Percentiles rank a stretch among this genome's conserved stretches.
Evolutionary conservation across 2,329 filamentous ascomycete genomes (phyloP).

Genomic region (Lachnellula suecica): DNA sequence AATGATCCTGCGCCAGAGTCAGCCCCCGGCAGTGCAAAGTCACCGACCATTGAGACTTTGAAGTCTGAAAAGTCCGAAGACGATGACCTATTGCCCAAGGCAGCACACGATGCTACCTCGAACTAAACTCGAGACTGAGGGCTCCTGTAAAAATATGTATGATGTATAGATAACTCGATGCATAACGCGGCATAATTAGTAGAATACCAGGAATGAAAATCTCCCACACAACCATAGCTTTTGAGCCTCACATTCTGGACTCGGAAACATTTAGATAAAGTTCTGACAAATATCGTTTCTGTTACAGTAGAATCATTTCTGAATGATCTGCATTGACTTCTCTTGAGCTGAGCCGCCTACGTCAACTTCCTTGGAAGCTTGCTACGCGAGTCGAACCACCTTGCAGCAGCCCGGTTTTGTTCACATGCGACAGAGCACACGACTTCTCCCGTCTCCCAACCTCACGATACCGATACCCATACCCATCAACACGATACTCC

Average conservation of each 20-base stretch:
- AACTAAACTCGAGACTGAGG: constrained; percentile 15
- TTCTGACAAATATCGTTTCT: not conserved
- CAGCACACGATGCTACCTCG: constrained; percentile 42
- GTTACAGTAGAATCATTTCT: not conserved
- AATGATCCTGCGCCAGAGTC: constrained; percentile 21
- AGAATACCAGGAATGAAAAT: constrained; percentile 20
- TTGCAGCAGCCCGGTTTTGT: constrained; percentile 11
- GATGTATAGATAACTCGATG: constrained; percentile 21
- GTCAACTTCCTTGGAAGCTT: constrained; percentile 11
- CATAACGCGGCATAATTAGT: constrained; percentile 19
- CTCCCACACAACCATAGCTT: constrained; percentile 6
- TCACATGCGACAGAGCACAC: constrained; percentile 23
- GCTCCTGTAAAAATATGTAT: constrained; percentile 26
- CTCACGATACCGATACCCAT: constrained; percentile 9
- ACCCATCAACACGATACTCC: constrained; percentile 7
- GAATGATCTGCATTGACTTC: not conserved
- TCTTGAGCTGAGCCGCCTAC: constrained; percentile 20
- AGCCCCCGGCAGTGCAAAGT: constrained; percentile 27
- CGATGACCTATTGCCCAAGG: constrained; percentile 48
- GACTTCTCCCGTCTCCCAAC: constrained; percentile 15
- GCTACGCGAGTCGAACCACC: constrained; percentile 1
- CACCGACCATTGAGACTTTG: constrained; percentile 22
- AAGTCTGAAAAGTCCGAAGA: constrained; percentile 13
- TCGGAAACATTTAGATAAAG: not conserved
- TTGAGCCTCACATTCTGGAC: not conserved